Evolutionary conservation across 164 flowering plant species (phyloP), one percentile per base, ranked within the genome.

Genomic region (Aristolochia californica): DNA sequence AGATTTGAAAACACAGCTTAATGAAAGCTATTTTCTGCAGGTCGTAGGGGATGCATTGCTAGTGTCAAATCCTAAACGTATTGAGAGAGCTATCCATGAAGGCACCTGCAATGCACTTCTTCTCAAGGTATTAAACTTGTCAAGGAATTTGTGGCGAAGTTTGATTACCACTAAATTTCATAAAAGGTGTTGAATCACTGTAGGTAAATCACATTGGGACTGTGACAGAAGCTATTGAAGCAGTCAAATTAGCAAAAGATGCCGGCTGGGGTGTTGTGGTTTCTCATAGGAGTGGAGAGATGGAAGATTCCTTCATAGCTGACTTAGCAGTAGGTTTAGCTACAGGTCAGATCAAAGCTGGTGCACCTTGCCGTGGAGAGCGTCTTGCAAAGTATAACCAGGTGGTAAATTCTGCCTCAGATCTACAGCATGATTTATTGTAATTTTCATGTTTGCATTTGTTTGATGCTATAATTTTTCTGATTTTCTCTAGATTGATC

Each of bases 361-460:
- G 97, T 57, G 97, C 96, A 61, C 96, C 96, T 64, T 84, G 96
- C 73, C 66, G 99, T 45, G 97, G 99, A 66, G 99, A 93, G 78
- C 81, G 96, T 25, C 65, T 89, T 16, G 81, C 86, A 2, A 93
- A 93, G 73, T 93, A 93, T 73, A 89, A 93, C 69, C 95, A 93
- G 95, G 97, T 93, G 21, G 11, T 16, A 17, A 16, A 53, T 58
- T 58, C 20, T 50, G 5, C 25, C 27, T 50, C 13, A 10, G 8
- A 11, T 50, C 23, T 16, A 5, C 40, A 4, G 5, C 5, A 34
- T 34, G 40, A 34, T 34, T 34, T 34, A 34, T 34, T 5, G 7
- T 2, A 34, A n/a, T n/a, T n/a, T n/a, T n/a, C n/a, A n/a, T 34
- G 7, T 28, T 34, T 34, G 40, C 40, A 34, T 34, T 28, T 28